These are phyloP conservation scores for Fistulifera pelliculosa DNA, from an alignment of 108 stramenopile species.

Conservation along the genomic window DNA sequence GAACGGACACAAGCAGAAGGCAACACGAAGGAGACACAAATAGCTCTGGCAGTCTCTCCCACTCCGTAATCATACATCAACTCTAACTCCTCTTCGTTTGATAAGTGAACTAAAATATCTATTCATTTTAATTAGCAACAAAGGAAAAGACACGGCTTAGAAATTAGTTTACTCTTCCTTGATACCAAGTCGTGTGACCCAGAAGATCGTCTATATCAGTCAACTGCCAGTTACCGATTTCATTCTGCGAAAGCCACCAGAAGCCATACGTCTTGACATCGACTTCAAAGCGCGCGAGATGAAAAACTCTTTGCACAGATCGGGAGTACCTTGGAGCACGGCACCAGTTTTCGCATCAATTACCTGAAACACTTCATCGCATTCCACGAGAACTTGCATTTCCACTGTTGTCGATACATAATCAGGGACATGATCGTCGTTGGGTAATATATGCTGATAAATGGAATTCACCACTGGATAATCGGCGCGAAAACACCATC, in stretches of 20 bases:
- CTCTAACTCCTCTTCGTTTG: no score
- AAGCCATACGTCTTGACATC: slow-evolving; percentile 1
- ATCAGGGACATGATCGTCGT: not conserved
- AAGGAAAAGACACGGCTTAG: not conserved
- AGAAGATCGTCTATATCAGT: slow-evolving; percentile 60
- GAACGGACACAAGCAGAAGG: no score
- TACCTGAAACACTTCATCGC: slow-evolving; percentile 47
- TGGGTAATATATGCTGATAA: not conserved
- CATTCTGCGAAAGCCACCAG: slow-evolving; percentile 8
- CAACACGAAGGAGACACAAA: no score
- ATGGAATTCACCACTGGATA: not conserved
- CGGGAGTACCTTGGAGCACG: slow-evolving; percentile 36
- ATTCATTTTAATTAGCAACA: no score
- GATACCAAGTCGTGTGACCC: slow-evolving; percentile 41
- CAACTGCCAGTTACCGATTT: slow-evolving; percentile 41
- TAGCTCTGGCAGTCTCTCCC: no score
- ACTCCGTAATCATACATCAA: no score
- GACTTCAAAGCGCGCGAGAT: slow-evolving; percentile 47
- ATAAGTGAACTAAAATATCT: no score
- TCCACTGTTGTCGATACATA: slow-evolving; percentile 26
- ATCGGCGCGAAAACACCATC: not conserved
- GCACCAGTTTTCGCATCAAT: slow-evolving; percentile 33
- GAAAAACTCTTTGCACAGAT: slow-evolving; percentile 32
- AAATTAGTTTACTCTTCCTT: not conserved
- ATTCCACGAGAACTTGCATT: slow-evolving; percentile 42